Evolutionary conservation across 2,329 filamentous ascomycete genomes (phyloP).

Genomic region (Fusarium verrucosum): DNA sequence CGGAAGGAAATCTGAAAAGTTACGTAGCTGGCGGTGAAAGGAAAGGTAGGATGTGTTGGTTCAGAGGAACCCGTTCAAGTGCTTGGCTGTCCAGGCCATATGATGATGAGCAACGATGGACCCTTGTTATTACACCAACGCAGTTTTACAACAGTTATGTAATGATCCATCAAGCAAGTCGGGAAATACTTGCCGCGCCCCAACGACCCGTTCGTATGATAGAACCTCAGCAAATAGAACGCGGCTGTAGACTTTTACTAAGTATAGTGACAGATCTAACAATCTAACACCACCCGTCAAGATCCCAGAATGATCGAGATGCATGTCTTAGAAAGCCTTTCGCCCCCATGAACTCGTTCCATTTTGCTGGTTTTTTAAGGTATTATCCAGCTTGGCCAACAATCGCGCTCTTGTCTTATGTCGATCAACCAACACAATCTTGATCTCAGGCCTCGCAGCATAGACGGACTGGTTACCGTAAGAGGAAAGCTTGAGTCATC

Average conservation of each 20-base stretch:
- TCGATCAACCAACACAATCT: slow-evolving; percentile 24
- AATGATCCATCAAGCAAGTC: background rate
- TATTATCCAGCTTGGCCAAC: slow-evolving; percentile 25
- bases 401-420: slow-evolving; percentile 28
- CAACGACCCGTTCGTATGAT: slow-evolving; percentile 8
- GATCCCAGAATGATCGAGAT: too few species aligned
- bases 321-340: too few species aligned
- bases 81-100: slow-evolving; percentile 1
- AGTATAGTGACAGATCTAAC: too few species aligned
- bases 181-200: slow-evolving; percentile 21
- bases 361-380: too few species aligned
- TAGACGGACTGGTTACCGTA: slow-evolving; percentile 24
- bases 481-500: slow-evolving; percentile 22
- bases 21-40: background rate
- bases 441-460: slow-evolving; percentile 24
- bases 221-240: too few species aligned
- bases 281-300: too few species aligned
- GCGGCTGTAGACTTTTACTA: too few species aligned
- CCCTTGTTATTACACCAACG: background rate
- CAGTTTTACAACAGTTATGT: background rate
- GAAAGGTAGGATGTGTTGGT: background rate
- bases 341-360: too few species aligned
- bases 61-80: background rate
- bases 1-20: background rate
- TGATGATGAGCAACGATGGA: background rate